Evolutionary conservation across 2,329 filamentous ascomycete species (phyloP), one percentile per base, ranked within the genome.

Genomic region (Exutisphaerella laricina): DNA sequence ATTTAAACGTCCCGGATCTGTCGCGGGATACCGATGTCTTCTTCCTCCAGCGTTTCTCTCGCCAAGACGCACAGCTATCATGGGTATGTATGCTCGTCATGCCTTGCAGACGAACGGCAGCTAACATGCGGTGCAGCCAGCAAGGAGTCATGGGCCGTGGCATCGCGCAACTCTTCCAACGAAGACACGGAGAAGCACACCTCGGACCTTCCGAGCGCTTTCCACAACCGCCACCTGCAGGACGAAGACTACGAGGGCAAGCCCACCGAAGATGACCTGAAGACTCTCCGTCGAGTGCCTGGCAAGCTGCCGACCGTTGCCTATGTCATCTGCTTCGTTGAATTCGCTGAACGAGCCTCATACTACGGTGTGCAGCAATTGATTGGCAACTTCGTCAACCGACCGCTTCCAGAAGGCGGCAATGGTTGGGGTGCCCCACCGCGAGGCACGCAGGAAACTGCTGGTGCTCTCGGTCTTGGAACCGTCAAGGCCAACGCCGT

Each of bases 401-500:
- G 56, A 20, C 48, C 49, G 9, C 54, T 52, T 4, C 58, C 58
- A 2, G 26, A 8, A 1, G 46, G 46, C 14, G 49, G 49, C 13
- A 51, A 51, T 22, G n/a, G 10, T 4, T 53, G 46, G 22, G 54
- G 55, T 48, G 60, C 67, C n/a, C 68, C 69, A 39, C 58, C 58
- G 17, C 61, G 61, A 43, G 49, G 45, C 51, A 68, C 69, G 45
- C 56, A 66, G 14, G 68, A 68, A 26, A 55, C 38, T 21, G 48
- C 45, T 35, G 54, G 44, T 41, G 74, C 87, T 57, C 75, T 88
- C 58, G 83, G 84, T 21, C 61, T 86, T 17, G 85, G 85, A 33
- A 85, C 83, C 1, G 84, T 84, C 48, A 83, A 85, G 57, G 66
- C 75, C 41, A 74, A 73, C 32, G 74, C 74, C 4, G 67, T 78